Evolutionary conservation across 306 rosid genomes (phyloP).

Genomic region (Acacia acuminata): DNA sequence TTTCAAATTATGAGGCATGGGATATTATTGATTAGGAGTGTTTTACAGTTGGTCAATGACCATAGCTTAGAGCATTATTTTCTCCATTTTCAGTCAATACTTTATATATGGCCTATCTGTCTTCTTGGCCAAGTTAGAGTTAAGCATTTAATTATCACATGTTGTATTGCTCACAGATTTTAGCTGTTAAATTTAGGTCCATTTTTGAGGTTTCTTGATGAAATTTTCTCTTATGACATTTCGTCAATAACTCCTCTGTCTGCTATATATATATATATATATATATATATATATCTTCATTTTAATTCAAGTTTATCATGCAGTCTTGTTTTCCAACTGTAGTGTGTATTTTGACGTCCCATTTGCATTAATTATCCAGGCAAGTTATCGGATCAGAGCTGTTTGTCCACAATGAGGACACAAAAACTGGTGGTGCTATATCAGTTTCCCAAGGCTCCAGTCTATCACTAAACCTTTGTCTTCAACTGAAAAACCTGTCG

Average conservation of each 20-base stretch:
- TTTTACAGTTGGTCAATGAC: neutral
- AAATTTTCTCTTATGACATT: neutral
- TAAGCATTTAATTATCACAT: neutral
- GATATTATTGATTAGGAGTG: neutral
- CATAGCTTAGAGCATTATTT: constrained; percentile 2
- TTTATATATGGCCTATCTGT: neutral
- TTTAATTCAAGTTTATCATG: neutral
- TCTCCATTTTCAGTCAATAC: neutral
- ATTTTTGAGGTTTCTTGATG: neutral
- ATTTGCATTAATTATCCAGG: constrained; percentile 44
- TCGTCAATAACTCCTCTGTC: neutral
- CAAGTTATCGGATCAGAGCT: constrained; percentile 55
- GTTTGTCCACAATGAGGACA: constrained; percentile 39
- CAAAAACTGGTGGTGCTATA: constrained; percentile 34
- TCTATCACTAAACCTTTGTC: constrained; percentile 56
- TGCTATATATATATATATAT: too few species aligned
- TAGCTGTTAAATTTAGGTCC: neutral
- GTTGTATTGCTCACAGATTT: neutral
- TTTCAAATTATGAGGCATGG: neutral
- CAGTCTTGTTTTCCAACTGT: neutral
- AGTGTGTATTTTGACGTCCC: neutral
- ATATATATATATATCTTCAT: too few species aligned
- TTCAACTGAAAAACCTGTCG: constrained; percentile 54
- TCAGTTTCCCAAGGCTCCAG: constrained; percentile 40
- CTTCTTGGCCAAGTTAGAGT: neutral